These are phyloP conservation scores for Sedum album DNA, from an alignment of 164 flowering plant genomes.

Conservation along the genomic window DNA sequence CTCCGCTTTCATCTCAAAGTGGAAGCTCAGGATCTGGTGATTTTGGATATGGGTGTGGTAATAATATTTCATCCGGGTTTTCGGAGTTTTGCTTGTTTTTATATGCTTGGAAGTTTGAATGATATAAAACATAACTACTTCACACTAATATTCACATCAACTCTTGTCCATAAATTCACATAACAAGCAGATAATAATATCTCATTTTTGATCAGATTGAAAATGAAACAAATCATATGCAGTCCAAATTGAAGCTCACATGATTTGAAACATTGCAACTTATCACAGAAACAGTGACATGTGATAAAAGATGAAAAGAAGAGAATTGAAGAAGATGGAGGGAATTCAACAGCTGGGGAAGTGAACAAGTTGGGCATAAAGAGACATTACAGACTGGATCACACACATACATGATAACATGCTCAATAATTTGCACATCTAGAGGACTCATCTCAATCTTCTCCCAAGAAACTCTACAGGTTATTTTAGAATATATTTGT, in stretches of 20 bases:
- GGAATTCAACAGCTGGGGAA: conserved; percentile 40
- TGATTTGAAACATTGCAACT: not conserved
- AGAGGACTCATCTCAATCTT: conserved; percentile 21
- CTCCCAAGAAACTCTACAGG: not conserved
- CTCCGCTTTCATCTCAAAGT: conserved; percentile 26
- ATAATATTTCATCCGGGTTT: conserved; percentile 22
- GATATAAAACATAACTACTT: not conserved
- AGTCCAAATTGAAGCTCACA: conserved; percentile 7
- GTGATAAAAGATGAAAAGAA: conserved; percentile 15
- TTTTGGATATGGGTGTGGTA: conserved; percentile 16
- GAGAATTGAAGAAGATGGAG: conserved; percentile 13
- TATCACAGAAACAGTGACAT: conserved; percentile 4
- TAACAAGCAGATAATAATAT: not conserved
- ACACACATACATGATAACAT: too few relatives aligned
- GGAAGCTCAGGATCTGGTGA: conserved; percentile 22
- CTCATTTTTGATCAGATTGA: not conserved
- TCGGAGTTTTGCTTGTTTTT: conserved; percentile 59
- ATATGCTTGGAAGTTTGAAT: conserved; percentile 69
- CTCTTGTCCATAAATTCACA: not conserved
- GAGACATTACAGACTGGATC: conserved; percentile 24
- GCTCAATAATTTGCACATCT: conserved; percentile 35
- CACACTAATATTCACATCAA: not conserved
- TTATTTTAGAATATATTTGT: not conserved
- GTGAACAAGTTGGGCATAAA: conserved; percentile 28
- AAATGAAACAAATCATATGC: conserved; percentile 2